Evolutionary conservation across 2,329 filamentous ascomycete species (phyloP).

Genomic region (Phyllosticta paracitricarpa): DNA sequence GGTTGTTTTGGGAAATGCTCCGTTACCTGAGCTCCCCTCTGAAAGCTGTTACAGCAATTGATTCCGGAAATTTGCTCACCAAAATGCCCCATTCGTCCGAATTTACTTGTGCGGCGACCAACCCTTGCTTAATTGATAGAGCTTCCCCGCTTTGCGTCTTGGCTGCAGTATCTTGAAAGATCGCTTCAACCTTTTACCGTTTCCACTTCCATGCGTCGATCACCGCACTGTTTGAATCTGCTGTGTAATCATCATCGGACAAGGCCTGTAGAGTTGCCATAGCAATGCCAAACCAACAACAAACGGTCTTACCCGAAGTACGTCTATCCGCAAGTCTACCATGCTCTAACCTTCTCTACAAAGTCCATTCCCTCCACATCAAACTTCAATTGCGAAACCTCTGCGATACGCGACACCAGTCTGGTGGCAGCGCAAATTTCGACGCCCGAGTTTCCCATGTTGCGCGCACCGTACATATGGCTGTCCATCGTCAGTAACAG

Average conservation of each 20-base stretch:
- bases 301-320: background rate
- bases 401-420: background rate
- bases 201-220: background rate
- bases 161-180: background rate
- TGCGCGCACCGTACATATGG: slow-evolving; percentile 9
- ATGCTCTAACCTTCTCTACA: slow-evolving; percentile 1
- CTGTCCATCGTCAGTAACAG: background rate
- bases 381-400: background rate
- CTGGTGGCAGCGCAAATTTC: slow-evolving; percentile 1
- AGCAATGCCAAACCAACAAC: no score
- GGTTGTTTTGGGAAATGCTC: background rate
- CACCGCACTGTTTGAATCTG: background rate
- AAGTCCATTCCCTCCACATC: slow-evolving; percentile 1
- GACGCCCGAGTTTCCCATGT: slow-evolving; percentile 6
- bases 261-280: background rate
- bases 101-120: no score
- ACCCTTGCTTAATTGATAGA: no score
- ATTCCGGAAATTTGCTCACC: background rate
- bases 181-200: background rate
- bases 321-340: background rate
- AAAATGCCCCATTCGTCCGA: background rate
- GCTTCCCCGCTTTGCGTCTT: background rate
- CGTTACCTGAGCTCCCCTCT: no score
- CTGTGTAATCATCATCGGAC: background rate
- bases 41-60: no score